These are phyloP conservation scores for Talaromyces sp. DNA, from an alignment of 2,329 filamentous ascomycete genomes.

Conservation along the genomic window DNA sequence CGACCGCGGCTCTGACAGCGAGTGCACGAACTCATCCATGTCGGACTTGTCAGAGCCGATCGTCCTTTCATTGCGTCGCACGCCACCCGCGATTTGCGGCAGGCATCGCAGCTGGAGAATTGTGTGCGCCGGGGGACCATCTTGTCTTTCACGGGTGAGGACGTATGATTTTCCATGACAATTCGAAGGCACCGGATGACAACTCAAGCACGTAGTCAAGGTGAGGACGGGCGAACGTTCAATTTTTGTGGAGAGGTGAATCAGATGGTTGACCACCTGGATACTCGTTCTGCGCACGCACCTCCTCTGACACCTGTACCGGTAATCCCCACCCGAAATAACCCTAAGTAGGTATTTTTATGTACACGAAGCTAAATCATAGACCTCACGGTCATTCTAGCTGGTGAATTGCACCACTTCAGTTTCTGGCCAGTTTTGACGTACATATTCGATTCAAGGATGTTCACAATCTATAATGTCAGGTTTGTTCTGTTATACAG, in stretches of 20 bases:
- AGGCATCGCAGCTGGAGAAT: constrained; percentile 36
- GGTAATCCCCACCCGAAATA: not conserved
- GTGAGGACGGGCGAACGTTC: not conserved
- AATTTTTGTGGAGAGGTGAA: not conserved
- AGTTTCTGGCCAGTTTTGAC: not conserved
- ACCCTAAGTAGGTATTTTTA: not conserved
- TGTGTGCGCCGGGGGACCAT: constrained; percentile 26
- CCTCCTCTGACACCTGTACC: not conserved
- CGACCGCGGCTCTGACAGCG: constrained; percentile 24
- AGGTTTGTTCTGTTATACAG: not conserved
- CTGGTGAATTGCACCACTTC: not conserved
- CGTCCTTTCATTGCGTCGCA: constrained; percentile 29
- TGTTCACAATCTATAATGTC: too few species aligned
- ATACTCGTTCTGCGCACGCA: not conserved
- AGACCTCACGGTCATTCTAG: not conserved
- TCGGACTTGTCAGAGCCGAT: constrained; percentile 20
- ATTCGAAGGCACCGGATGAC: not conserved
- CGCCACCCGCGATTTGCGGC: constrained; percentile 30
- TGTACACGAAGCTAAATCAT: not conserved
- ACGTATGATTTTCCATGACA: not conserved
- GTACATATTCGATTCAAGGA: too few species aligned
- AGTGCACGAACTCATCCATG: constrained; percentile 21
- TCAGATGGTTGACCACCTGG: not conserved
- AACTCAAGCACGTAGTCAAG: not conserved
- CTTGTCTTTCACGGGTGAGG: not conserved